Conservation (phyloP, 768 basidiomycete genomes). For the Pleurotus cornucopiae region DNA sequence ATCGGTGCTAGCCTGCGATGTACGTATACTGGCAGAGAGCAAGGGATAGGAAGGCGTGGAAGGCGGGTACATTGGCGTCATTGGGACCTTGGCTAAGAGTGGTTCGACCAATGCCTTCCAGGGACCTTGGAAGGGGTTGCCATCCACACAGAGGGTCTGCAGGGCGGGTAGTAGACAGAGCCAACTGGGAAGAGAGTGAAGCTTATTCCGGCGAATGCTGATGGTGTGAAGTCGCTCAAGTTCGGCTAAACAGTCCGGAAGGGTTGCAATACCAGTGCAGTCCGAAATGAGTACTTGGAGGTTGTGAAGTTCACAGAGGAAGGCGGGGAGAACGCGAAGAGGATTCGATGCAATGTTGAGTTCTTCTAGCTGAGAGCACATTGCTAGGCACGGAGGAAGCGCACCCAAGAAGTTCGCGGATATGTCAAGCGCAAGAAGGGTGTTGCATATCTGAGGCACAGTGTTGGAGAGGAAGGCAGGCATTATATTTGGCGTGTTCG, state of each 20-base stretch:
- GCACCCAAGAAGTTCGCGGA: constrained; percentile 83
- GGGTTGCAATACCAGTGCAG: constrained; percentile 71
- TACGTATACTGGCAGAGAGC: constrained; percentile 39
- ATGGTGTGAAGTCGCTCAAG: constrained; percentile 84
- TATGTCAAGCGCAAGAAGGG: constrained; percentile 90
- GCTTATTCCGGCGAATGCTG: constrained; percentile 83
- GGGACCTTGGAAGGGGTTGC: constrained; percentile 92
- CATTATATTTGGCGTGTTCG: constrained; percentile 71
- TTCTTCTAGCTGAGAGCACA: constrained; percentile 83
- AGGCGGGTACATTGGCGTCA: constrained; percentile 60
- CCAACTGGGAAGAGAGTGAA: constrained; percentile 92
- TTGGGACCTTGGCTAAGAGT: constrained; percentile 59
- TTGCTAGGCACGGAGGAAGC: constrained; percentile 78
- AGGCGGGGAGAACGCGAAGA: constrained; percentile 85
- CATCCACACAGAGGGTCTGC: constrained; percentile 88
- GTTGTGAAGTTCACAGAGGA: constrained; percentile 70
- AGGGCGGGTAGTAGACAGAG: constrained; percentile 81
- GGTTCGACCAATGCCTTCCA: constrained; percentile 91
- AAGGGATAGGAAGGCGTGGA: constrained; percentile 59
- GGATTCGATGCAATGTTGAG: constrained; percentile 92
- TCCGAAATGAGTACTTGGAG: constrained; percentile 93
- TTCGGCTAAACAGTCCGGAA: constrained; percentile 71
- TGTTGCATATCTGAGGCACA: constrained; percentile 69
- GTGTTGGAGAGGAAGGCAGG: constrained; percentile 67
- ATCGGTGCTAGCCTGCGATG: constrained; percentile 35